Base-by-base conservation (phyloP, 2,329 filamentous ascomycete genomes). In the Fusarium stilboides region DNA sequence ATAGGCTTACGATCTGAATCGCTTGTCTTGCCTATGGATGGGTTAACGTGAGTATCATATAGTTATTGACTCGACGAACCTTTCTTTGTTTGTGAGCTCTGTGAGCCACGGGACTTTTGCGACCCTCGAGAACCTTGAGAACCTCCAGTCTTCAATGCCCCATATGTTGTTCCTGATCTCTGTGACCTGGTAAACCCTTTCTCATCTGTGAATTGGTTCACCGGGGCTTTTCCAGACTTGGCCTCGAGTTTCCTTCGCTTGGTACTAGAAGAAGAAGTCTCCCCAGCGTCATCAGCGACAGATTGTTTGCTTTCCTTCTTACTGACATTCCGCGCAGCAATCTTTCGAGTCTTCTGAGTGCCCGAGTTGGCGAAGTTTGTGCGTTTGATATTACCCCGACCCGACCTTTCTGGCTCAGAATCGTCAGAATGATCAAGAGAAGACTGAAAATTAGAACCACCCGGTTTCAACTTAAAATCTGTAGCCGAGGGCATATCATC, bases 341-440 rank as follows among this genome's bases (percentile, higher is more conserved):
- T 60, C 39, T 52, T 66, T 13, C 43, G 57, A 31, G 39, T 20
- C 17, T 49, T 65, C 7, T 36, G 47, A 36, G 53, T 17, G 24
- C 42, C 34, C n/a, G 57, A 26, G 20, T 45, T 33, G 4, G 43
- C 24, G 43, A 83, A 84, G 14, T 33, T 59, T n/a, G 78, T 81
- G 10, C 65, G 68, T 37, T 67, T 75, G 26, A 84, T 83, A 52
- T 76, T 65, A 17, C 71, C 78, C 6, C 70, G 65, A n/a, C 61
- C 58, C 33, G 57, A 65, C 26, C 57, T 57, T 22, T 78, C 73
- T 33, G 77, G 73, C 22, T 71, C 74, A 4, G 77, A 78, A 49
- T 73, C 70, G 26, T 72, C 68, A 12, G 63, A 73, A 10, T 55
- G 45, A 13, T 59, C 36, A 8, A 34, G 17, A 33, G 47, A 43